Evolutionary conservation across 352 stramenopile genomes (phyloP), one percentile per base, ranked within the genome.

Genomic region (Phytophthora pseudosyringae): DNA sequence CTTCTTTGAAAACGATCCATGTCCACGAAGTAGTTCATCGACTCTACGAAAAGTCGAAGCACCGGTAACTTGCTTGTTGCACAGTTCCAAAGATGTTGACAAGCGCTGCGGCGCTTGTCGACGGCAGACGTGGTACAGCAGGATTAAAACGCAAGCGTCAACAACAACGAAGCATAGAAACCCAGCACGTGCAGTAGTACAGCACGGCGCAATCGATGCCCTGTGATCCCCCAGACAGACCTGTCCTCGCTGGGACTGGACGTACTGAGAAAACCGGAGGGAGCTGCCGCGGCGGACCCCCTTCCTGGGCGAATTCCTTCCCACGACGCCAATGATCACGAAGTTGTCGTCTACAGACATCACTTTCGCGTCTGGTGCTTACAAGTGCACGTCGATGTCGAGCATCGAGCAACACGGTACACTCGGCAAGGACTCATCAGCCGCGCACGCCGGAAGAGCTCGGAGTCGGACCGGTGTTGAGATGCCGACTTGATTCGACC

Each of bases 131-230:
- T 35, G 4, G 31, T 35, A 35, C 31, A 35, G 9, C 31, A 35
- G 31, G 31, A 35, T 35, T 35, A 35, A n/a, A n/a, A n/a, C 31
- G 31, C 54, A 47, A 28, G 25, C 36, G 35, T 56, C 35, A 50
- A 26, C 55, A 50, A n/a, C 55, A 46, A 29, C 8, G 45, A 35
- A 36, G 45, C 56, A 58, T 64, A 57, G 21, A 64, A 33, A 50
- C 56, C 25, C 35, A 25, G 33, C 21, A 35, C 41, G 21, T 40
- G n/a, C 13, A 35, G 18, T 26, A 39, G n/a, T n/a, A n/a, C n/a
- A n/a, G n/a, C n/a, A n/a, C 18, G 56, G 16, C 56, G 56, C 35
- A 64, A 64, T 52, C 56, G 28, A 41, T n/a, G 41, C 35, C 29
- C 41, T 49, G 29, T n/a, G n/a, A n/a, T n/a, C n/a, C n/a, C n/a